These are phyloP conservation scores for Gossypium ekmanianum DNA, from an alignment of 345 rosid genomes.

Conservation along the genomic window DNA sequence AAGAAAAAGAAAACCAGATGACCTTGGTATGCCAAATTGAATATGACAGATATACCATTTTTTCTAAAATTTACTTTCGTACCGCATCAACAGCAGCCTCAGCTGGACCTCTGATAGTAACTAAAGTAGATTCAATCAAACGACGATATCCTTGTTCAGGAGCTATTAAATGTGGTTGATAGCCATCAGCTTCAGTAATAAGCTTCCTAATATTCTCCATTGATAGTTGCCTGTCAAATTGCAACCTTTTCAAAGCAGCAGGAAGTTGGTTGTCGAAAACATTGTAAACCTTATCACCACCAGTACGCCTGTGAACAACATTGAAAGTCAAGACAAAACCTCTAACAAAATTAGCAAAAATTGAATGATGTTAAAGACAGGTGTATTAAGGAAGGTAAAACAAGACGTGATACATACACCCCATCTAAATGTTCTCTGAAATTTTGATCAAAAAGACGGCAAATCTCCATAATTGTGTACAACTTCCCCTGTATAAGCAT, in stretches of 20 bases:
- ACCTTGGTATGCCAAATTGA: slow-evolving; percentile 2
- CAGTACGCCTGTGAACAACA: slow-evolving; percentile 65
- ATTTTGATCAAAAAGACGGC: slow-evolving; percentile 90
- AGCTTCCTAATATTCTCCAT: slow-evolving; percentile 97
- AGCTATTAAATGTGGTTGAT: slow-evolving; percentile 98
- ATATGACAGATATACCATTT: neutral
- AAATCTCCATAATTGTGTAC: slow-evolving; percentile 95
- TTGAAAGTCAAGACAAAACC: slow-evolving; percentile 7
- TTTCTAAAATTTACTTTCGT: slow-evolving; percentile 23
- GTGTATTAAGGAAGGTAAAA: neutral
- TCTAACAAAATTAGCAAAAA: neutral
- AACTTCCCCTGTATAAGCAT: slow-evolving; percentile 70
- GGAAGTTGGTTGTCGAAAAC: slow-evolving; percentile 99
- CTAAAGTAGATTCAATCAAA: slow-evolving; percentile 83
- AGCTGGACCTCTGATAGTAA: slow-evolving; percentile 95
- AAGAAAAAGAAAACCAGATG: neutral
- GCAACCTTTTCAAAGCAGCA: slow-evolving; percentile 96
- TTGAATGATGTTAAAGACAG: slow-evolving; percentile 4
- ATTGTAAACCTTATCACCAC: slow-evolving; percentile 90
- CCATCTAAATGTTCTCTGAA: slow-evolving; percentile 99
- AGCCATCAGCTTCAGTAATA: slow-evolving; percentile 99
- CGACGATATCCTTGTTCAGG: slow-evolving; percentile 99
- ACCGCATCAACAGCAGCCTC: slow-evolving; percentile 99
- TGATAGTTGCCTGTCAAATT: slow-evolving; percentile 96
- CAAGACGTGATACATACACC: slow-evolving; percentile 49